Base-by-base conservation (phyloP, 2,329 filamentous ascomycete genomes). In the Colletotrichum sublineola region DNA sequence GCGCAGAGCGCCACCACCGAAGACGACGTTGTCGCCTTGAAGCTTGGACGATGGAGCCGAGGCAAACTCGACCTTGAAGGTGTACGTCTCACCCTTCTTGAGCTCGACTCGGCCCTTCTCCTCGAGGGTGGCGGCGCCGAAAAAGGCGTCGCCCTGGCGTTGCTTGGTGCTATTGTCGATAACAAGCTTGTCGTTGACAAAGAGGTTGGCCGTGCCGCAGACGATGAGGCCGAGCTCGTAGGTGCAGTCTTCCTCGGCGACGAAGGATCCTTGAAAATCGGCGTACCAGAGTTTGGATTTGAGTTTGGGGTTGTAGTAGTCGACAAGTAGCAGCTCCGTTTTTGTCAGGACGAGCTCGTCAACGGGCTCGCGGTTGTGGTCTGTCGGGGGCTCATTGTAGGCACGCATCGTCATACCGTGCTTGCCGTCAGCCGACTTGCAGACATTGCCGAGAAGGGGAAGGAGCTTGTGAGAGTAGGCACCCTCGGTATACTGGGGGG, bases 201-300 rank as follows among this genome's bases (percentile, higher is more conserved):
- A 91, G 14, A 93, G 83, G 75, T 88, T 89, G n/a, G 90, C 91
- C 1, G 89, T 91, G 36, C 91, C 91, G 55, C 87, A 87, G 9
- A 93, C 91, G 6, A 89, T 88, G 36, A 92, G 83, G n/a, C 90
- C 88, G 68, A 93, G 88, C 77, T 93, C 90, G 79, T 90, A 93
- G 1, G 86, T 82, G 52, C 86, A 86, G 74, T 89, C 88, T 74
- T 90, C 87, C 5, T 91, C 87, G 1, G 90, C 87, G 1, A 88
- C 87, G 62, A 91, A 85, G 5, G 83, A 85, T 31, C 89, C 89
- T 75, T 92, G 90, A 75, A 92, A 84, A 63, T 90, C 87, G 40
- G 87, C 88, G 69, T 89, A 92, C 85, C 87, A 92, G 1, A 87
- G 80, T 31, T 79, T 75, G 3, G 84, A 84, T 18, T 84, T 86